phyloP scores from a whole-genome alignment of 2,329 filamentous ascomycete genomes.

The Fusarium verticillioides region DNA sequence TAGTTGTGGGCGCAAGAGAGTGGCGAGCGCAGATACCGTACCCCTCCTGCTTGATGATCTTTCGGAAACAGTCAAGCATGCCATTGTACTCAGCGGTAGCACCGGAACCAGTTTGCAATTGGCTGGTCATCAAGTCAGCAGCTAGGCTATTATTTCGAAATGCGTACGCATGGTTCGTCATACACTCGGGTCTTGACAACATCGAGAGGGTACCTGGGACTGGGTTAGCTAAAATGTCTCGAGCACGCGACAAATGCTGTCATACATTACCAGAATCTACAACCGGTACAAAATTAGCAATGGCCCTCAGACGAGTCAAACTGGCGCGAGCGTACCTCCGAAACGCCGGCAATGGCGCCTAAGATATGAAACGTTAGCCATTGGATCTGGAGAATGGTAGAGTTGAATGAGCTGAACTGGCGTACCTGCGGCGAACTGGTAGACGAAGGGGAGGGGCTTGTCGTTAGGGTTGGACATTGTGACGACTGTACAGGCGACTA shows the following conservation, averaged over 20 bases:
- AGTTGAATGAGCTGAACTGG: slow-evolving; percentile 36
- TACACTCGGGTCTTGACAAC: slow-evolving; percentile 98
- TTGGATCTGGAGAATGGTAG: slow-evolving; percentile 6
- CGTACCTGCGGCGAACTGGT: slow-evolving; percentile 93
- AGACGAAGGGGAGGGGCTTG: slow-evolving; percentile 88
- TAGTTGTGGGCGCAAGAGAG: slow-evolving; percentile 24
- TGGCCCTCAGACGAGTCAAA: slow-evolving; percentile 31
- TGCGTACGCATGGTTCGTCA: slow-evolving; percentile 52
- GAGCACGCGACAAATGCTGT: slow-evolving; percentile 34
- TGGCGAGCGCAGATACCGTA: slow-evolving; percentile 55
- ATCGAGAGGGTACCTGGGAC: slow-evolving; percentile 93
- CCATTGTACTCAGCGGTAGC: slow-evolving; percentile 91
- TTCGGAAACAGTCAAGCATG: slow-evolving; percentile 98
- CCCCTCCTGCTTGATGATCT: slow-evolving; percentile 97
- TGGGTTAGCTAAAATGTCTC: slow-evolving; percentile 30
- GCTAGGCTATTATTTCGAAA: slow-evolving; percentile 1
- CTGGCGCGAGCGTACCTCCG: slow-evolving; percentile 74
- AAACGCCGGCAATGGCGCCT: slow-evolving; percentile 96
- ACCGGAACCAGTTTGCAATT: slow-evolving; percentile 82
- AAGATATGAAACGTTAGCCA: slow-evolving; percentile 40
- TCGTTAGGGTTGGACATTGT: slow-evolving; percentile 55
- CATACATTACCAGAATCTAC: slow-evolving; percentile 89
- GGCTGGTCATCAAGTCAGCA: slow-evolving; percentile 63
- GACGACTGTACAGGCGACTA: slow-evolving; percentile 21
- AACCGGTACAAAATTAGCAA: slow-evolving; percentile 28